Percentiles rank a stretch among this genome's conserved stretches.
Evolutionary conservation across 2,329 filamentous ascomycete species (phyloP).

Genomic region (Paraconiothyrium sp.): DNA sequence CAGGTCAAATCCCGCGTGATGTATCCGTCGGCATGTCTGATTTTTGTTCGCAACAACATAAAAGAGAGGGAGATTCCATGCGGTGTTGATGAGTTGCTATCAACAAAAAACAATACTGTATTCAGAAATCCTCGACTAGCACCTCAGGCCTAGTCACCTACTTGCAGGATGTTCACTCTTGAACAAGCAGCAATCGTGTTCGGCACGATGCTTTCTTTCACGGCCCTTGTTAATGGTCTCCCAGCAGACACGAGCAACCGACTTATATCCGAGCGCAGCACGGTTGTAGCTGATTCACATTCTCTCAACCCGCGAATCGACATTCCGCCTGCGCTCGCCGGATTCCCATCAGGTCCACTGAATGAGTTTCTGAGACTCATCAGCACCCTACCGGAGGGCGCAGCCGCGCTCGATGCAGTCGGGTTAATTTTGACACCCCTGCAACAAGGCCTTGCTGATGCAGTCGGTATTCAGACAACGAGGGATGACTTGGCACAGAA

Average conservation of each 20-base stretch:
- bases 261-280: neutral
- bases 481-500: slow-evolving; percentile 15
- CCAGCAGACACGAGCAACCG: no score
- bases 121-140: neutral
- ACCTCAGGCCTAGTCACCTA: neutral
- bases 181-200: neutral
- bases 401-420: slow-evolving; percentile 17
- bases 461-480: slow-evolving; percentile 11
- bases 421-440: slow-evolving; percentile 16
- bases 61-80: neutral
- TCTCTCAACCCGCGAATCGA: neutral
- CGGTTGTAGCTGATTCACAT: neutral
- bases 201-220: neutral
- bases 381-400: slow-evolving; percentile 16
- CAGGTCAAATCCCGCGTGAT: neutral
- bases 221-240: neutral
- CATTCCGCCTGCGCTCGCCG: slow-evolving; percentile 13
- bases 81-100: neutral
- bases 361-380: slow-evolving; percentile 17
- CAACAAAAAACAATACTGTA: no score
- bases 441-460: slow-evolving; percentile 15
- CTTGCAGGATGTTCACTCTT: neutral
- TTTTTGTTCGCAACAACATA: neutral
- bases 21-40: neutral
- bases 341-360: slow-evolving; percentile 16